Conservation (phyloP, 1,284 basidiomycete species). For the Rhizopogon hawkerae region DNA sequence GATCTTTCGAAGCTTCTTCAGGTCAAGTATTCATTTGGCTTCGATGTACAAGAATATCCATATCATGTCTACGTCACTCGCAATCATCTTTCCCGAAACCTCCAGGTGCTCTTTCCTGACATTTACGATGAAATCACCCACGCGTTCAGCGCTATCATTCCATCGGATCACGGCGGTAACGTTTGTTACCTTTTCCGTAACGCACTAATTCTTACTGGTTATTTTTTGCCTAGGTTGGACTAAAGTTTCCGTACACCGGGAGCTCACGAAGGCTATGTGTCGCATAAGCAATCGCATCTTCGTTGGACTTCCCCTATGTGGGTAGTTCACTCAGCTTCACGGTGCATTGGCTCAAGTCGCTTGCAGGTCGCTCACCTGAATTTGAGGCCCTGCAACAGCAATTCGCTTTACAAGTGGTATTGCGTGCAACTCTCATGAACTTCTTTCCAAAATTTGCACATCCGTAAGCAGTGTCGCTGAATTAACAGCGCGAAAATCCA, state of each 20-base stretch:
- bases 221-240: constrained; percentile 22
- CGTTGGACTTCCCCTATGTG: constrained; percentile 37
- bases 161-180: constrained; percentile 19
- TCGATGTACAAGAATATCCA: constrained; percentile 25
- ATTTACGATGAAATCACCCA: constrained; percentile 31
- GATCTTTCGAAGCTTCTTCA: constrained; percentile 25
- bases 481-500: constrained; percentile 11
- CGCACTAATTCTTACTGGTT: background rate
- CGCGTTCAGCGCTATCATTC: constrained; percentile 27
- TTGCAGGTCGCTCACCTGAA: constrained; percentile 21
- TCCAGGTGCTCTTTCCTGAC: constrained; percentile 28
- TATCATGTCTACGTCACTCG: constrained; percentile 33
- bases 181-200: background rate
- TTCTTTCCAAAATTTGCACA: constrained; percentile 28
- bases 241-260: constrained; percentile 20
- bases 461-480: constrained; percentile 20
- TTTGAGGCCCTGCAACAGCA: constrained; percentile 27
- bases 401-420: constrained; percentile 28
- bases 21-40: constrained; percentile 32
- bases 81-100: constrained; percentile 30
- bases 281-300: constrained; percentile 36
- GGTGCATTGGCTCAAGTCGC: constrained; percentile 11
- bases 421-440: constrained; percentile 25
- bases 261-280: constrained; percentile 28
- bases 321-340: constrained; percentile 12